Conservation (phyloP, 805 yeast genomes). For the Yarrowia sp. region DNA sequence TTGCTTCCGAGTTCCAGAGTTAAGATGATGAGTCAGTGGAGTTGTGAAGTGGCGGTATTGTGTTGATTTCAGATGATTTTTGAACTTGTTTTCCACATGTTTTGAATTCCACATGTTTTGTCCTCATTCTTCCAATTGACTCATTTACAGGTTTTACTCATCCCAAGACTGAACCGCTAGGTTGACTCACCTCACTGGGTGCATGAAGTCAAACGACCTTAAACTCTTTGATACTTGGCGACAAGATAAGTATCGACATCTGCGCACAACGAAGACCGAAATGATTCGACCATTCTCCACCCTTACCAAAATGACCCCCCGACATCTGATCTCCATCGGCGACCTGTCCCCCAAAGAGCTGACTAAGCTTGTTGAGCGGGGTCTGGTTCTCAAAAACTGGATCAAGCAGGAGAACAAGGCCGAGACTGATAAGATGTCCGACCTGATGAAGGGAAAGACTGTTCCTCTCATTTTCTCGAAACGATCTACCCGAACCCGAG, state of each 20-base stretch:
- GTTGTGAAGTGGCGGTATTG: background rate
- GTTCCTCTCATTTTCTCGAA: conserved; percentile 82
- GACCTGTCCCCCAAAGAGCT: conserved; percentile 76
- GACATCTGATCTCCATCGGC: conserved; percentile 80
- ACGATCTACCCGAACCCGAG: conserved; percentile 92
- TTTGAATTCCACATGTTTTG: too few relatives aligned
- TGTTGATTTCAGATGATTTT: too few relatives aligned
- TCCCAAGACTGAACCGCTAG: background rate
- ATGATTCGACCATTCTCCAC: conserved; percentile 15
- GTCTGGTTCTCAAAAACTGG: conserved; percentile 59
- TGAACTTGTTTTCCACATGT: too few relatives aligned
- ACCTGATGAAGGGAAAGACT: conserved; percentile 69
- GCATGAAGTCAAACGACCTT: background rate
- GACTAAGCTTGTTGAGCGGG: conserved; percentile 64
- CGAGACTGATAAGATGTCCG: conserved; percentile 37
- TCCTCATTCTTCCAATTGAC: too few relatives aligned
- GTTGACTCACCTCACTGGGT: background rate
- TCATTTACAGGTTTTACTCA: too few relatives aligned
- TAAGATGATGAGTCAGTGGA: background rate
- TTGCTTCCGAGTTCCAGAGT: conserved; percentile 3
- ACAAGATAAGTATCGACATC: background rate
- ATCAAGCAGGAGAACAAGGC: conserved; percentile 51
- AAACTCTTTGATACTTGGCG: background rate
- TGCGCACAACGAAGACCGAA: background rate
- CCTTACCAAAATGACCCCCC: conserved; percentile 35